Conservation (phyloP, 2,329 filamentous ascomycete species). For the Fonsecaea multimorphosa region DNA sequence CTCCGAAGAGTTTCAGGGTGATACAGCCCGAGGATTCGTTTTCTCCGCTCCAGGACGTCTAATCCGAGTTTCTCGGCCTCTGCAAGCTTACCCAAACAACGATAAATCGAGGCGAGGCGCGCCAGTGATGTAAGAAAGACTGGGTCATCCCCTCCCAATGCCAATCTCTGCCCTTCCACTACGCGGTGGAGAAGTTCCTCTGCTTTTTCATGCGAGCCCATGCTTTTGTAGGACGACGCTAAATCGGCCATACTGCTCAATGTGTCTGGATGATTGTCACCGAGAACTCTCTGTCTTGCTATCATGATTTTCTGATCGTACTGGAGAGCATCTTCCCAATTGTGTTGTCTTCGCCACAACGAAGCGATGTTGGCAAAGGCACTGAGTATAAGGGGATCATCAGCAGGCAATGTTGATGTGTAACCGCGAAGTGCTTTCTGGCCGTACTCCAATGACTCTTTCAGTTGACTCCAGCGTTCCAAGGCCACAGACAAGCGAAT, state of each 20-base stretch:
- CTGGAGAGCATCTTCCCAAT: neutral
- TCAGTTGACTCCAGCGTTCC: neutral
- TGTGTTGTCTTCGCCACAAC: neutral
- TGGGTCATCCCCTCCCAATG: neutral
- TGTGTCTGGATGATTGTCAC: neutral
- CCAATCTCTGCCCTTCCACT: neutral
- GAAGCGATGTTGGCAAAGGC: slow-evolving; percentile 3
- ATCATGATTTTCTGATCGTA: neutral
- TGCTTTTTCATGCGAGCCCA: neutral
- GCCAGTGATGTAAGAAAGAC: slow-evolving; percentile 1
- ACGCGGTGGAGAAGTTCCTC: neutral
- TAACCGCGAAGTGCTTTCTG: neutral
- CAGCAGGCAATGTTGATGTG: neutral
- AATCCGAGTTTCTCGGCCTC: neutral
- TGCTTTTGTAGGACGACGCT: slow-evolving; percentile 2
- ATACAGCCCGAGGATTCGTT: neutral
- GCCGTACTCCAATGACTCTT: neutral
- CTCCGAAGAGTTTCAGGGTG: neutral
- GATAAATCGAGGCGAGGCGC: neutral
- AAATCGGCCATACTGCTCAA: slow-evolving; percentile 2
- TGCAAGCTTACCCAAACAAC: neutral
- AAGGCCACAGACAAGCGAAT: neutral
- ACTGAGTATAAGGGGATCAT: neutral
- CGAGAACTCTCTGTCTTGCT: neutral
- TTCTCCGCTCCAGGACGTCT: neutral